Evolutionary conservation across 352 stramenopile genomes (phyloP), one percentile per base, ranked within the genome.

Genomic region (Pythium dissotocum): DNA sequence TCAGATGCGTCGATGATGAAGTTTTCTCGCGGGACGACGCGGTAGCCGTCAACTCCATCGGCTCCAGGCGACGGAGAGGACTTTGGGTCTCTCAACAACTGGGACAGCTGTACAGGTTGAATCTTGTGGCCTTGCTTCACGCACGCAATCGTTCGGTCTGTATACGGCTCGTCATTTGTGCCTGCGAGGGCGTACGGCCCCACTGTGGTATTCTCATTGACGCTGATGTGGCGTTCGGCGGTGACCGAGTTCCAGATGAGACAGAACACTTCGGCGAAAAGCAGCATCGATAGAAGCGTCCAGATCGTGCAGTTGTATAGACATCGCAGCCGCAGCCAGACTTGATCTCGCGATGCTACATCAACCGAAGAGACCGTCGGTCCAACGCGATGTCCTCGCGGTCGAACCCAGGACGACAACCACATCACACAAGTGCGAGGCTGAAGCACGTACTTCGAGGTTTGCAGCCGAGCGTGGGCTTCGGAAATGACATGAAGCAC

Each of bases 91-190:
- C 58, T 30, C 7, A 80, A 35, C 1, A 69, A 64, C 52, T 72
- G 35, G 6, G 49, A 54, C 3, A 77, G 71, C n/a, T 83, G 69
- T 2, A 77, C 51, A 0, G 80, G 72, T 9, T 63, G 55, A 58
- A 75, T 83, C 0, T 56, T 46, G 4, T 54, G 40, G 0, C 70
- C 70, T 0, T 64, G 44, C 18, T 55, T 40, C 0, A 72, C 52
- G 28, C 77, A 88, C 4, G 69, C 70, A 18, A 85, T 61, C 5
- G 66, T 62, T 9, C 79, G 79, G 55, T 85, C 79, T 3, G 69
- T 48, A 48, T 78, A 86, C 6, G 75, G 80, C 13, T 77, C 63
- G 40, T 88, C 80, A 59, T 82, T 88, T 0, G 44, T 46, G 2
- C 80, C 77, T 4, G 59, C 46, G 14, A 83, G 64, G 5, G 40